phyloP scores from a whole-genome alignment of 2,329 filamentous ascomycete genomes.

The Aureobasidium lini region DNA sequence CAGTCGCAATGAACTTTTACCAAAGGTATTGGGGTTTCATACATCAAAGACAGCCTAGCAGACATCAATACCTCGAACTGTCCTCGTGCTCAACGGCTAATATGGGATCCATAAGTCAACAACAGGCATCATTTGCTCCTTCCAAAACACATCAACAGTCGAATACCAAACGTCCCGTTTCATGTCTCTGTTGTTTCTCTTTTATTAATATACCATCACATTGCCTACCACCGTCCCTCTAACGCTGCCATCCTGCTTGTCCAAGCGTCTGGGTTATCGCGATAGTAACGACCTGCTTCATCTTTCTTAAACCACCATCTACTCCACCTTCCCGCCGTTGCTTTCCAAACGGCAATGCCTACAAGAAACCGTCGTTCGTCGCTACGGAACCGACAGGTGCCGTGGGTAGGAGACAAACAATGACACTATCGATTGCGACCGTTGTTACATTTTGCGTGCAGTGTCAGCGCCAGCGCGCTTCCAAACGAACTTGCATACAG shows the following conservation, averaged over 20 bases:
- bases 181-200: slow-evolving; percentile 12
- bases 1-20: background rate
- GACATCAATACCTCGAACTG: slow-evolving; percentile 1
- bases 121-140: slow-evolving; percentile 1
- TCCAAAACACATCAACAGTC: slow-evolving; percentile 8
- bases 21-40: background rate
- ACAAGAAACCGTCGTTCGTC: slow-evolving; percentile 11
- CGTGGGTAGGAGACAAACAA: background rate
- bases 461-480: background rate
- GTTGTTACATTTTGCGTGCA: background rate
- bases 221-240: background rate
- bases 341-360: background rate
- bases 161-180: slow-evolving; percentile 12
- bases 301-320: background rate
- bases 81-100: slow-evolving; percentile 11
- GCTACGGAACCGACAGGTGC: slow-evolving; percentile 3
- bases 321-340: slow-evolving; percentile 9
- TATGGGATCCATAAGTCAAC: background rate
- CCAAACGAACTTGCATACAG: slow-evolving; percentile 1
- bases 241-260: background rate
- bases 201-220: background rate
- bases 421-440: slow-evolving; percentile 10
- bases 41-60: slow-evolving; percentile 12
- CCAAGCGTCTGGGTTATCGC: background rate
- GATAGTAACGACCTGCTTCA: background rate